Conservation (phyloP, 345 rosid species). For the Pelargonium nanum region DNA sequence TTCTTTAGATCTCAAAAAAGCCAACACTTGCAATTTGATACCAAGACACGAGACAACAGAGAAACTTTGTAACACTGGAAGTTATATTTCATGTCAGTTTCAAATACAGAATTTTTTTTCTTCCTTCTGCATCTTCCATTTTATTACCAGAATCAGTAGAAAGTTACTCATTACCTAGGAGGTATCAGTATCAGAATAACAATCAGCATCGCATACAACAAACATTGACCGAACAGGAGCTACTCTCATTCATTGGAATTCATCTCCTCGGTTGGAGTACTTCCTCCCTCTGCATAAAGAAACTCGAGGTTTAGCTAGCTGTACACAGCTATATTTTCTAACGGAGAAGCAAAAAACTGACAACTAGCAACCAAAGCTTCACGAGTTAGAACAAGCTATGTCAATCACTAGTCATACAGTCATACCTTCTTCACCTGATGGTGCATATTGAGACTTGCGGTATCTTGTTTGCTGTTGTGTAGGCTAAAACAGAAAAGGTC, state of each 20-base stretch:
- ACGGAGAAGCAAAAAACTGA: no score
- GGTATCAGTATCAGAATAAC: slow-evolving; percentile 24
- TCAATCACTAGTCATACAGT: background rate
- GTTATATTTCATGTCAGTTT: slow-evolving; percentile 9
- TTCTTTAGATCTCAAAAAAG: no score
- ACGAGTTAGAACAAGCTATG: background rate
- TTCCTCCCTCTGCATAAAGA: slow-evolving; percentile 40
- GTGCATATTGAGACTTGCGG: slow-evolving; percentile 73
- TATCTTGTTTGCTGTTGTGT: slow-evolving; percentile 88
- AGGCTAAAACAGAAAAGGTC: slow-evolving; percentile 32
- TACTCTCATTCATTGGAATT: slow-evolving; percentile 25
- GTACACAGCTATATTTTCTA: no score
- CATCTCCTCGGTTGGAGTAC: slow-evolving; percentile 46
- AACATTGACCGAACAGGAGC: background rate
- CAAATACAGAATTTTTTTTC: slow-evolving; percentile 5
- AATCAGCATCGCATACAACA: slow-evolving; percentile 20
- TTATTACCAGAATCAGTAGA: slow-evolving; percentile 24
- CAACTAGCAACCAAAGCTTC: background rate
- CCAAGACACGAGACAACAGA: no score
- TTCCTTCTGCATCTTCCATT: slow-evolving; percentile 4
- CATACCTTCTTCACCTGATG: slow-evolving; percentile 58
- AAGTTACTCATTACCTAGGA: slow-evolving; percentile 19
- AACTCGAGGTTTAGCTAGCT: background rate
- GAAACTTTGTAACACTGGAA: background rate
- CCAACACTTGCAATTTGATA: no score